Evolutionary conservation across 208 protist species (phyloP).

Genomic region (Naegleria fowleri): DNA sequence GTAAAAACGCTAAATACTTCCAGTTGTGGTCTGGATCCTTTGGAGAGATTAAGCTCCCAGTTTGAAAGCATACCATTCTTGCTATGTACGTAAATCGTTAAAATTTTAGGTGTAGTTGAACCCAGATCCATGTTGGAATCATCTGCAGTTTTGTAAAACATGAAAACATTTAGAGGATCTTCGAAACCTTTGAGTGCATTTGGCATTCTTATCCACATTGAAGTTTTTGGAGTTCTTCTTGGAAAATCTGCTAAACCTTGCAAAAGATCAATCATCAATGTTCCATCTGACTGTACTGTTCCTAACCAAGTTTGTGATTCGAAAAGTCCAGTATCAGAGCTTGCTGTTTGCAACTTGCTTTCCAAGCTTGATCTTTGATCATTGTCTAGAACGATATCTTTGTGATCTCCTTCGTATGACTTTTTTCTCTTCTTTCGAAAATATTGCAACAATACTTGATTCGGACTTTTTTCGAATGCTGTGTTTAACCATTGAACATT

Average conservation of each 20-base stretch:
- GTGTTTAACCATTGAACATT: slow-evolving; percentile 25
- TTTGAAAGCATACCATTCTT: not conserved
- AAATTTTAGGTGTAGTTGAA: not conserved
- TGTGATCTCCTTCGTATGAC: not conserved
- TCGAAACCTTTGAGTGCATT: not conserved
- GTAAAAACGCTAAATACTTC: not conserved
- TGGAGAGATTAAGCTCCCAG: not conserved
- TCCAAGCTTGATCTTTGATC: not conserved
- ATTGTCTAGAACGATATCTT: not conserved
- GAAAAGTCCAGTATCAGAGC: not conserved
- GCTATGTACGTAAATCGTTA: not conserved
- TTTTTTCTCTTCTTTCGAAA: not conserved
- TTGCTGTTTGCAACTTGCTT: not conserved
- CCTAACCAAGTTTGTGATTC: slow-evolving; percentile 18
- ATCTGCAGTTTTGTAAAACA: not conserved
- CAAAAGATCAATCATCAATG: not conserved
- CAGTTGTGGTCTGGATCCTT: not conserved
- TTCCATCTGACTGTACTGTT: not conserved
- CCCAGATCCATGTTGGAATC: not conserved
- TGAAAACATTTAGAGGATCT: not conserved
- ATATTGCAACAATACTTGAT: not conserved
- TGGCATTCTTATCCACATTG: not conserved
- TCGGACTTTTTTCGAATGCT: not conserved
- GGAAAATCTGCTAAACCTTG: slow-evolving; percentile 22
- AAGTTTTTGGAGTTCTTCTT: slow-evolving; percentile 23